A percentile compares a stretch with the other conserved stretches of the same genome.
These are phyloP conservation scores for Acanthamoeba quina DNA, from an alignment of 208 protist genomes.

Conservation along the genomic window DNA sequence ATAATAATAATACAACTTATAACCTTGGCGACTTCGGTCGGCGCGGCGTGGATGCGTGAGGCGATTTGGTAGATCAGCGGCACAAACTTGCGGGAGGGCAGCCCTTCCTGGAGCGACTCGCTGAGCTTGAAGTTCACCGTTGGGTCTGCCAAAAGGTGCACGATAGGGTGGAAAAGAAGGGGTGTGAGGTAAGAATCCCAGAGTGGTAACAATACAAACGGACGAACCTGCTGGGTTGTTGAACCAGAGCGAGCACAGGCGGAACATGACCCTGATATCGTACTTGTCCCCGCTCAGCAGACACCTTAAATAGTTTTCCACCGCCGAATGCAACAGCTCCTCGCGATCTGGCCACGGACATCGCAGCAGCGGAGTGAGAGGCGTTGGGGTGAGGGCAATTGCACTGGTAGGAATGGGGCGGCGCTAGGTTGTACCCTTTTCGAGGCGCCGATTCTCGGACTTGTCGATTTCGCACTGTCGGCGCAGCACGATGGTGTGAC, in stretches of 20 bases:
- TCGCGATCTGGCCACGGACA: slow-evolving; percentile 44
- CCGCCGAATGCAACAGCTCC: slow-evolving; percentile 52
- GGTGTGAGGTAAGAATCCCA: background rate
- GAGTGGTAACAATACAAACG: background rate
- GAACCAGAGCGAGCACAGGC: slow-evolving; percentile 82
- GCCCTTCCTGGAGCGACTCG: background rate
- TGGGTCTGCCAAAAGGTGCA: background rate
- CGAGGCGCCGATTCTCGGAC: slow-evolving; percentile 18
- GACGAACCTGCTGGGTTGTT: slow-evolving; percentile 39
- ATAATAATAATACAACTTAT: too few relatives aligned
- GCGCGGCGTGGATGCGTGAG: slow-evolving; percentile 74
- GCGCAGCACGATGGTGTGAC: slow-evolving; percentile 18
- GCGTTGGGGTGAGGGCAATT: background rate
- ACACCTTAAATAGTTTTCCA: slow-evolving; percentile 76
- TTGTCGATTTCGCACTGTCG: slow-evolving; percentile 74
- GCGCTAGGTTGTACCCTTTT: background rate
- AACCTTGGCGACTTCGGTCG: background rate
- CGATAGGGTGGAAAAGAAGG: background rate
- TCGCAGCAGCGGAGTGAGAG: background rate
- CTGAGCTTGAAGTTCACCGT: background rate
- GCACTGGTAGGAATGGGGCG: background rate
- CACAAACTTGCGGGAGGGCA: slow-evolving; percentile 81
- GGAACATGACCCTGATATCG: slow-evolving; percentile 77
- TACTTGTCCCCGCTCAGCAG: slow-evolving; percentile 75
- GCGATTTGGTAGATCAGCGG: slow-evolving; percentile 84